These are phyloP conservation scores for Zygoascus hellenicus DNA, from an alignment of 1,139 yeast genomes.

Conservation along the genomic window DNA sequence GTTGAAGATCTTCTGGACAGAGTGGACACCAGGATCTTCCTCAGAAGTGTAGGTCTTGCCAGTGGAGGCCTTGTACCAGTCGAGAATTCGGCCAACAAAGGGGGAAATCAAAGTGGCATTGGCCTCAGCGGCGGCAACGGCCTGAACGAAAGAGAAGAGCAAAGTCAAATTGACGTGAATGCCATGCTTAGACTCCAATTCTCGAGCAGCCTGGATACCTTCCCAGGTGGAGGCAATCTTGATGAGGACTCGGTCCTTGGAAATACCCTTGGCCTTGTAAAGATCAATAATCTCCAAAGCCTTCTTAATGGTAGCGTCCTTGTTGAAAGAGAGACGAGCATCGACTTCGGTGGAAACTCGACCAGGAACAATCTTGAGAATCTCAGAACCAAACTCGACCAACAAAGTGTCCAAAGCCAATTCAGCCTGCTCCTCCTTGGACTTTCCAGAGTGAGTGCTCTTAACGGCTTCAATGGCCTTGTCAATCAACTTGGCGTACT, in stretches of 20 bases:
- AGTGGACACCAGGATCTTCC: conserved; percentile 95
- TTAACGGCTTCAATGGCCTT: conserved; percentile 86
- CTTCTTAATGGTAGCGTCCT: conserved; percentile 86
- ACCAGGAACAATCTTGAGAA: conserved; percentile 94
- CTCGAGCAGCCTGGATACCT: conserved; percentile 98
- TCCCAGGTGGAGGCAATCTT: conserved; percentile 98
- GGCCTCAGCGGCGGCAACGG: conserved; percentile 99
- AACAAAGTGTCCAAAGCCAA: conserved; percentile 86
- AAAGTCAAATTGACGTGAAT: conserved; percentile 95
- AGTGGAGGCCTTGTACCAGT: conserved; percentile 94
- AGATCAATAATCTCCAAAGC: conserved; percentile 82
- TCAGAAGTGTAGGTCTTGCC: conserved; percentile 74
- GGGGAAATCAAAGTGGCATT: conserved; percentile 94
- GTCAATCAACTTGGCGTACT: conserved; percentile 85
- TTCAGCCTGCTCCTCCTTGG: conserved; percentile 58
- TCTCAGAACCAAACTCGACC: conserved; percentile 94
- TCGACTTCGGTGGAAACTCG: conserved; percentile 99
- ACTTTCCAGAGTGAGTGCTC: conserved; percentile 43
- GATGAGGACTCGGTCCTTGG: conserved; percentile 85
- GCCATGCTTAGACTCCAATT: conserved; percentile 83
- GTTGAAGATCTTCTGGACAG: conserved; percentile 86
- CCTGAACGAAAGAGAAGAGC: conserved; percentile 92
- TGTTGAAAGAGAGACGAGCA: conserved; percentile 94
- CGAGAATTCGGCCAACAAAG: conserved; percentile 97
- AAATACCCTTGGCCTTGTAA: conserved; percentile 77